phyloP scores from a whole-genome alignment of 1,139 yeast species.

The Pichia sp. region DNA sequence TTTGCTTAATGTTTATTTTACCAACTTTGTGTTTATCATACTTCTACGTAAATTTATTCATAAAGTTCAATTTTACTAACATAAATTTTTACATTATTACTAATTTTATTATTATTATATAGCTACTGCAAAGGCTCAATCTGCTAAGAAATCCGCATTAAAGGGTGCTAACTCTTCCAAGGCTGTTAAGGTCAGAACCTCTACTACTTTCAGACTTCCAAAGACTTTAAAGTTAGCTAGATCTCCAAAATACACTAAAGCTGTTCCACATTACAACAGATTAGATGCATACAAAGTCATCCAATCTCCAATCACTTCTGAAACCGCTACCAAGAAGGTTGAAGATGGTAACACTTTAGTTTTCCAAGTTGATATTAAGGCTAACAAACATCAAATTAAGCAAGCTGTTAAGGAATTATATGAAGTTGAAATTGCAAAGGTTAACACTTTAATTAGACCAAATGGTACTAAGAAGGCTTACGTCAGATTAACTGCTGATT shows the following conservation, averaged over 20 bases:
- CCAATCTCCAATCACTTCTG: constrained; percentile 94
- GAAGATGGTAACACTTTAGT: constrained; percentile 99
- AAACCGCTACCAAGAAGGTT: constrained; percentile 98
- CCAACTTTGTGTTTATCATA: no score
- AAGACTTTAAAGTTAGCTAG: constrained; percentile 93
- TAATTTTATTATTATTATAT: neutral
- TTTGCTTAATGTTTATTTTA: no score
- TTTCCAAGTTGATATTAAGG: constrained; percentile 93
- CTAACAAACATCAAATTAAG: constrained; percentile 98
- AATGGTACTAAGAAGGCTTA: constrained; percentile 99
- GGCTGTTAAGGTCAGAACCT: constrained; percentile 89
- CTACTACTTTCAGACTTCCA: constrained; percentile 95
- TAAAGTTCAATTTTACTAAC: no score
- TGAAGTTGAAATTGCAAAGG: constrained; percentile 90
- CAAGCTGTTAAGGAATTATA: constrained; percentile 97
- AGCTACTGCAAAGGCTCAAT: constrained; percentile 63
- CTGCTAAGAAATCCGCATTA: constrained; percentile 98
- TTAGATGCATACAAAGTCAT: constrained; percentile 93
- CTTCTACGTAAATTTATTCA: no score
- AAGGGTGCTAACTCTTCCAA: constrained; percentile 95
- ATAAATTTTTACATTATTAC: neutral
- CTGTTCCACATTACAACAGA: constrained; percentile 97
- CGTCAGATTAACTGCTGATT: constrained; percentile 98
- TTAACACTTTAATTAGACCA: constrained; percentile 96
- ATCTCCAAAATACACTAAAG: constrained; percentile 92